Evolutionary conservation across 2,329 filamentous ascomycete genomes (phyloP).

Genomic region (Nectriaceae sp.): DNA sequence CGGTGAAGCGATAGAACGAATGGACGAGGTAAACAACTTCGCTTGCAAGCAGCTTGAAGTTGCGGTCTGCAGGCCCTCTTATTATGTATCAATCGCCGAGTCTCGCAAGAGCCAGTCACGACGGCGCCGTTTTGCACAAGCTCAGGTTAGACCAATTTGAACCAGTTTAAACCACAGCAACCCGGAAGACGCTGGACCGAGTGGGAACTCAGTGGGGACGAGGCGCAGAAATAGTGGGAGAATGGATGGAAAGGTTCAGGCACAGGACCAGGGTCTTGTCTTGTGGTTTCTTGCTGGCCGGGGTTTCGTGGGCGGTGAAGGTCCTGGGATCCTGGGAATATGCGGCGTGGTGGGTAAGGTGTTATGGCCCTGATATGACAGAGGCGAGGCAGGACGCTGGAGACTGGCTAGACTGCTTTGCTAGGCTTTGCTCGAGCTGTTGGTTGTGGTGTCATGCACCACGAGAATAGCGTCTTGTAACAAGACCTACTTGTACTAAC

Average conservation of each 20-base stretch:
- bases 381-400: no score
- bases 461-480: constrained; percentile 23
- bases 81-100: not conserved
- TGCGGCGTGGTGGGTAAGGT: constrained; percentile 8
- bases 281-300: constrained; percentile 2
- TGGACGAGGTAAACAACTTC: not conserved
- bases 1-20: constrained; percentile 21
- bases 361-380: no score
- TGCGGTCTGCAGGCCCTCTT: constrained; percentile 28
- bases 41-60: constrained; percentile 16
- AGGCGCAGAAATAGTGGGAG: not conserved
- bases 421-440: constrained; percentile 8
- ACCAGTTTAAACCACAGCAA: no score
- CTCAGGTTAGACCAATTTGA: no score
- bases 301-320: constrained; percentile 30
- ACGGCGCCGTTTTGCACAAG: not conserved
- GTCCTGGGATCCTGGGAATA: no score
- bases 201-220: not conserved
- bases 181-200: no score
- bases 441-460: constrained; percentile 28
- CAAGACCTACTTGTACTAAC: constrained; percentile 4
- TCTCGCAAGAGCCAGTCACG: not conserved
- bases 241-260: not conserved
- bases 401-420: no score
- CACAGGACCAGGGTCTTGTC: not conserved